A percentile compares a stretch with the other conserved stretches of the same genome.
These are phyloP conservation scores for Pythium aphanidermatum DNA, from an alignment of 352 stramenopile genomes.

Conservation along the genomic window DNA sequence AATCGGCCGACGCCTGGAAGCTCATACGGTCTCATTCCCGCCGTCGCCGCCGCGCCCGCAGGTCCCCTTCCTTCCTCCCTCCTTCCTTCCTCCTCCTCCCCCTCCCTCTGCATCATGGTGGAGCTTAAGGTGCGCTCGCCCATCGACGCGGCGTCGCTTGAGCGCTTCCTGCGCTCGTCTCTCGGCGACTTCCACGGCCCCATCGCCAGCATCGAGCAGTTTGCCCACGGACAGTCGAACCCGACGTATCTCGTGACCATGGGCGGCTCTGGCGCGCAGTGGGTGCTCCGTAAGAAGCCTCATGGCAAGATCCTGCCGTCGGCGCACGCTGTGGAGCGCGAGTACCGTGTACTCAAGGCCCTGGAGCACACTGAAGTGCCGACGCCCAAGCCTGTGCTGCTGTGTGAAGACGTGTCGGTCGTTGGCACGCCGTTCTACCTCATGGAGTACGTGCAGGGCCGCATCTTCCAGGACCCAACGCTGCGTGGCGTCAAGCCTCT, in stretches of 20 bases:
- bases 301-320: conserved; percentile 72
- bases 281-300: conserved; percentile 83
- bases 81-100: not conserved
- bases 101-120: conserved; percentile 21
- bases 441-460: conserved; percentile 74
- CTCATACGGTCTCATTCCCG: not conserved
- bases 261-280: conserved; percentile 39
- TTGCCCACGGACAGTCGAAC: conserved; percentile 84
- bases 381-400: conserved; percentile 51
- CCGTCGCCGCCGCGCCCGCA: not conserved
- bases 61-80: not conserved
- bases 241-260: conserved; percentile 82
- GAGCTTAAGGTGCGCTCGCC: conserved; percentile 48
- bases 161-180: conserved; percentile 38
- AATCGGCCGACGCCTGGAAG: not conserved
- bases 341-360: conserved; percentile 65
- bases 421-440: conserved; percentile 78
- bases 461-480: conserved; percentile 68
- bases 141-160: conserved; percentile 42
- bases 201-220: conserved; percentile 66
- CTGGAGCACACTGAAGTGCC: conserved; percentile 65
- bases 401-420: conserved; percentile 55
- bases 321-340: conserved; percentile 74
- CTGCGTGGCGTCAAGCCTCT: conserved; percentile 55
- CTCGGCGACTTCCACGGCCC: conserved; percentile 46